Conservation (phyloP, 495 filamentous ascomycete genomes). For the Podospora pseudoanserina region DNA sequence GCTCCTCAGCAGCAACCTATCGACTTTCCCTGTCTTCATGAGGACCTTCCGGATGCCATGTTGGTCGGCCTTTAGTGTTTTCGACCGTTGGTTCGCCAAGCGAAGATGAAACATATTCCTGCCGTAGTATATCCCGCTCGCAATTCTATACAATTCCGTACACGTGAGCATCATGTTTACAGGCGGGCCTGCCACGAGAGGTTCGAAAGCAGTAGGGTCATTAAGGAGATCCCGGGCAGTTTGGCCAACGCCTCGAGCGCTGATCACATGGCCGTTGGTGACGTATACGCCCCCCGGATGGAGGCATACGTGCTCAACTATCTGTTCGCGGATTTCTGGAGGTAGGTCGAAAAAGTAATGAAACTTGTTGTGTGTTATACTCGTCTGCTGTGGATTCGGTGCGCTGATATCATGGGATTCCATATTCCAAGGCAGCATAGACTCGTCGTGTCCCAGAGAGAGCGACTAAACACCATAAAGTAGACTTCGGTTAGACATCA, state of each 20-base stretch:
- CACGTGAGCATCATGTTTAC: constrained; percentile 34
- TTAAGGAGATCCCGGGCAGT: neutral
- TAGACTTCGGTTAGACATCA: neutral
- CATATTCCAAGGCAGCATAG: neutral
- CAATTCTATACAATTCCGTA: constrained; percentile 32
- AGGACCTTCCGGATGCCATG: neutral
- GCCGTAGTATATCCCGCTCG: constrained; percentile 35
- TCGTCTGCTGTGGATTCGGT: neutral
- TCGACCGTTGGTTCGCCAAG: constrained; percentile 22
- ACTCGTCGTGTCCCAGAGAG: neutral
- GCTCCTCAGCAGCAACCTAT: constrained; percentile 1
- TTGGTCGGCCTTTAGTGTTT: constrained; percentile 1
- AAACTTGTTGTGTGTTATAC: constrained; percentile 1
- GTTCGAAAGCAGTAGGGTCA: neutral
- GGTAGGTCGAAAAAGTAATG: constrained; percentile 21
- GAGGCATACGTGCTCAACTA: constrained; percentile 19
- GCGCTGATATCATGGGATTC: neutral
- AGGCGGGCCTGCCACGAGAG: constrained; percentile 12
- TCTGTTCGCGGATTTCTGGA: constrained; percentile 20
- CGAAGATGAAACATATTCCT: constrained; percentile 34
- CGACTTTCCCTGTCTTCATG: constrained; percentile 6
- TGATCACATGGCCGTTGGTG: neutral
- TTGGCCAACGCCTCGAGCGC: neutral
- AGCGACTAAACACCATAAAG: neutral
- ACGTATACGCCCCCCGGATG: constrained; percentile 5